Conservation (phyloP, 2,329 filamentous ascomycete genomes). For the Cladosporium sp. region DNA sequence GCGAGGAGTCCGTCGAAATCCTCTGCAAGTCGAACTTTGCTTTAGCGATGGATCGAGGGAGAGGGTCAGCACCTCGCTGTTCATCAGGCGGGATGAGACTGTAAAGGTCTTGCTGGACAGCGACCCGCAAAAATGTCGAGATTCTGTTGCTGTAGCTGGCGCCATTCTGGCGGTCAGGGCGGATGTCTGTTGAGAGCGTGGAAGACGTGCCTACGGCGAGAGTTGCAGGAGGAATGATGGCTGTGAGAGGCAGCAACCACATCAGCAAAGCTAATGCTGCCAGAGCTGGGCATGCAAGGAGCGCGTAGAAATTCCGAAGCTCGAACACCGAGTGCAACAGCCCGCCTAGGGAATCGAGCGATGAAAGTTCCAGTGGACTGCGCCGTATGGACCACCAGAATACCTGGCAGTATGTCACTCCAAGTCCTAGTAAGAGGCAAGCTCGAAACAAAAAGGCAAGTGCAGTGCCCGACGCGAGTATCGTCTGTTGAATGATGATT, state of each 20-base stretch:
- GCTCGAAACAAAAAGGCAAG: not conserved
- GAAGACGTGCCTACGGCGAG: not conserved
- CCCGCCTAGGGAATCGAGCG: not conserved
- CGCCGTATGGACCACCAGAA: not conserved
- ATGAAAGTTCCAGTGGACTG: not conserved
- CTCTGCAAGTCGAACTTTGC: not conserved
- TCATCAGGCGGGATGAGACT: not conserved
- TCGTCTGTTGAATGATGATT: not conserved
- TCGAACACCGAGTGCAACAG: not conserved
- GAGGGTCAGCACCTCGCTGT: not conserved
- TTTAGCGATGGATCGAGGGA: not conserved
- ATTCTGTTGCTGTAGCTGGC: slow-evolving; percentile 4
- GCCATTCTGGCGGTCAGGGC: not conserved
- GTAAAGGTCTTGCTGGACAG: not conserved
- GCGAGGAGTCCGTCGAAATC: not conserved
- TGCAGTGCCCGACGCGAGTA: not conserved
- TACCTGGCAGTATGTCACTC: not conserved
- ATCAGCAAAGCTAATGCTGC: not conserved
- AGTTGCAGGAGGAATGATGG: slow-evolving; percentile 1
- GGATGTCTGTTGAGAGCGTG: not conserved
- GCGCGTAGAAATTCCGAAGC: not conserved
- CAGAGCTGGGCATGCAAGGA: not conserved
- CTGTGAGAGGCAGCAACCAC: not conserved
- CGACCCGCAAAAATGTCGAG: not conserved
- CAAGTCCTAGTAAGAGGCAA: not conserved